Evolutionary conservation across 192 early-diverging fungal species (phyloP), one percentile per base, ranked within the genome.

Genomic region (Bifiguratus adelaidae): DNA sequence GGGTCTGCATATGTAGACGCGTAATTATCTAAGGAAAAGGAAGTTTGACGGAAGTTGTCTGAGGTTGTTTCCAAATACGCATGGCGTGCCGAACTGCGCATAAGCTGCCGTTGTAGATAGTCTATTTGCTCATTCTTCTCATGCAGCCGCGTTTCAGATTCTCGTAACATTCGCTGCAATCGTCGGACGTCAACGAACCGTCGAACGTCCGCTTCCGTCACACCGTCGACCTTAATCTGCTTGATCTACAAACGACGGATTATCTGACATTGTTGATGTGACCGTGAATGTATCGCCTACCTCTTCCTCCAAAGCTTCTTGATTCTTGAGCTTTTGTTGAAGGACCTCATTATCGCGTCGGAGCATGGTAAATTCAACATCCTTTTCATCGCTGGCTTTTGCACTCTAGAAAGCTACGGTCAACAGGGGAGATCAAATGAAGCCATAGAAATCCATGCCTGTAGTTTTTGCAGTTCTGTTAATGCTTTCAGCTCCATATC

Each of bases 121-220:
- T 58, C 56, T 2, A 65, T 20, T 43, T 65, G 55, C n/a, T 51
- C 50, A 40, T 65, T 56, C 30, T 56, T 47, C 18, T 55, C 43
- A n/a, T 46, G 34, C 15, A 53, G 24, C 30, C 62, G 55, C 8
- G 57, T 37, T 41, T 65, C 47, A 12, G 48, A 47, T 22, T 58
- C 30, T 15, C 52, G 62, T 13, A 58, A 19, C 30, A 58, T 65
- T 16, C 56, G 47, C 19, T 48, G 13, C 34, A 65, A 48, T 12
- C 36, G 9, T 29, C 47, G 53, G 7, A 47, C 21, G 15, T 65
- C 56, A 18, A 26, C 34, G 15, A 55, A 18, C 30, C 53, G 27
- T 15, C 37, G 37, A 1, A 35, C 30, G 21, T 53, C 42, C 15
- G 34, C 41, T 19, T 53, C 46, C 4, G 52, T n/a, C n/a, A n/a